Conservation (phyloP, 2,329 filamentous ascomycete genomes). For the Penicillium sp. region DNA sequence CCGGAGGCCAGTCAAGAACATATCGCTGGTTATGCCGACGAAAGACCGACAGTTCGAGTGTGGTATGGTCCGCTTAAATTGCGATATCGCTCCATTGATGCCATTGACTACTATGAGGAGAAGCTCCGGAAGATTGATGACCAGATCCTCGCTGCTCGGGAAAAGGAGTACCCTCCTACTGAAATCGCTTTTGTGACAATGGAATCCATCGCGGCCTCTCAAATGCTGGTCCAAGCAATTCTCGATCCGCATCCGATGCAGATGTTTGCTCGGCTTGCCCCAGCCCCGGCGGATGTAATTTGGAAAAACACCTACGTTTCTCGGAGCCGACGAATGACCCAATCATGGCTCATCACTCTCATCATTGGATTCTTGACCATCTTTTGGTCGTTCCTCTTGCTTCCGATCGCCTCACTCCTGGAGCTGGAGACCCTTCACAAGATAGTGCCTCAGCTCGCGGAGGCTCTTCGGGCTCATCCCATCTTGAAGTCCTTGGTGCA, state of each 20-base stretch:
- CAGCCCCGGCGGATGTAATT: constrained; percentile 84
- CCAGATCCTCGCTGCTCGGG: constrained; percentile 62
- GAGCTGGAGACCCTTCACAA: constrained; percentile 74
- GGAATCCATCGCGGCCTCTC: constrained; percentile 84
- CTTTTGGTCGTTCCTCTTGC: constrained; percentile 79
- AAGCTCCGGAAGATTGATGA: constrained; percentile 73
- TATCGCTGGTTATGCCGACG: constrained; percentile 42
- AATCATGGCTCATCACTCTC: constrained; percentile 76
- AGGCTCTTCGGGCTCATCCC: constrained; percentile 61
- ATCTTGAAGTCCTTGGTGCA: constrained; percentile 71
- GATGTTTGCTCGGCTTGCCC: constrained; percentile 77
- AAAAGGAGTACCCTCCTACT: constrained; percentile 68
- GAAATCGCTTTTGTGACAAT: constrained; percentile 94
- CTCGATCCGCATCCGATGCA: constrained; percentile 84
- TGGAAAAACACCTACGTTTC: constrained; percentile 90
- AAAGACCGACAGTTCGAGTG: constrained; percentile 63
- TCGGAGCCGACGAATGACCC: constrained; percentile 64
- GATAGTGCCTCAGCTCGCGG: constrained; percentile 64
- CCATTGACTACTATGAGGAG: constrained; percentile 91
- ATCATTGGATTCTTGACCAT: constrained; percentile 78
- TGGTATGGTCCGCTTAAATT: constrained; percentile 73
- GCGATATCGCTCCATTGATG: constrained; percentile 69
- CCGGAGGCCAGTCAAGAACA: constrained; percentile 40
- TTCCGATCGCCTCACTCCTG: constrained; percentile 69
- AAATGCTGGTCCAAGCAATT: constrained; percentile 94